These are phyloP conservation scores for Immersiella caudata DNA, from an alignment of 495 filamentous ascomycete genomes.

Conservation along the genomic window DNA sequence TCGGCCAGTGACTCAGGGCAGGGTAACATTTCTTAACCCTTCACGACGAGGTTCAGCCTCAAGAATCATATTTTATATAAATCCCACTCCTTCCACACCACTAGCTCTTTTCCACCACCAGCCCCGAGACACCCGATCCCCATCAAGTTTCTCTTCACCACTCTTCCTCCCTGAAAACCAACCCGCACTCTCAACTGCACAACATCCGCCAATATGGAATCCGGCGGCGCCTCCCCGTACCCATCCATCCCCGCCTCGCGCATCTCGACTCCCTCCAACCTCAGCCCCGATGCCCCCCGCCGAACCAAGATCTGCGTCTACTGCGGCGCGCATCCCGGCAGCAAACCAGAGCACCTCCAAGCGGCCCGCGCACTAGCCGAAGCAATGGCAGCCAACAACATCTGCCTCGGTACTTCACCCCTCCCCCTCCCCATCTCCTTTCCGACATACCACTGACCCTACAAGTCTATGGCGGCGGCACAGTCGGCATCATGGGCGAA, in stretches of 20 bases:
- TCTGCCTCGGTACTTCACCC: constrained; percentile 58
- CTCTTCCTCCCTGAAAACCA: not conserved
- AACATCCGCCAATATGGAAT: constrained; percentile 39
- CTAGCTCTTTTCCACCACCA: not conserved
- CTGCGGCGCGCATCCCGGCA: constrained; percentile 79
- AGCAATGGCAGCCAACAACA: constrained; percentile 71
- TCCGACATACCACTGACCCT: not conserved
- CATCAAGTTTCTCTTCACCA: not conserved
- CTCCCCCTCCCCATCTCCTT: not conserved
- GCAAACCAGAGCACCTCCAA: constrained; percentile 66
- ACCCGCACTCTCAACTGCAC: too few species aligned
- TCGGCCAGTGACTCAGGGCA: not conserved
- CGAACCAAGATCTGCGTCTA: constrained; percentile 69
- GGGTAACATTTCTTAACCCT: not conserved
- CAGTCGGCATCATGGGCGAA: constrained; percentile 93
- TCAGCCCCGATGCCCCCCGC: constrained; percentile 35
- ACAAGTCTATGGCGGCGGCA: constrained; percentile 89
- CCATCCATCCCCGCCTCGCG: constrained; percentile 34
- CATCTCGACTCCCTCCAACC: constrained; percentile 32
- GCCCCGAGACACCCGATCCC: not conserved
- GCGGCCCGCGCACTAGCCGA: constrained; percentile 78
- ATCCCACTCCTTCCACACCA: too few species aligned
- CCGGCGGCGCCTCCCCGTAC: constrained; percentile 45
- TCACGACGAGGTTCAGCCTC: not conserved
- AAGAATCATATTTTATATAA: too few species aligned